A percentile compares a stretch with the other conserved stretches of the same genome.
Conservation (phyloP, 345 rosid species). For the Odontarrhena argentea region DNA sequence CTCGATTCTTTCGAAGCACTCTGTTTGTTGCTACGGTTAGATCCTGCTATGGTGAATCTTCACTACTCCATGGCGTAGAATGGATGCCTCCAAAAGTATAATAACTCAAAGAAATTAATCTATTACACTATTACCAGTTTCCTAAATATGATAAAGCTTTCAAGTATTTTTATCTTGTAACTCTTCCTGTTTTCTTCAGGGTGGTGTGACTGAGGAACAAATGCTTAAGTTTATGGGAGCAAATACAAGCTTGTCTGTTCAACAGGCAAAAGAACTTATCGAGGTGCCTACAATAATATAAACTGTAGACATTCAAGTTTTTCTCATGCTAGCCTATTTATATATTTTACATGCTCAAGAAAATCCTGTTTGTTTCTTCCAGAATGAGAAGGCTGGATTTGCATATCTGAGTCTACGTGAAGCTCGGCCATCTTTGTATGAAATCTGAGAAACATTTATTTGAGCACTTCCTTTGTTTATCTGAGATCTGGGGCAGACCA, state of each 20-base stretch:
- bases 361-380: conserved; percentile 33
- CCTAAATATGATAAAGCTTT: conserved; percentile 9
- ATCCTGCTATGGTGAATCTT: conserved; percentile 92
- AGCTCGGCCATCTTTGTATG: conserved; percentile 90
- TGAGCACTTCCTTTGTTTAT: conserved; percentile 25
- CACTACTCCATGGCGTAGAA: conserved; percentile 94
- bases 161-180: neutral
- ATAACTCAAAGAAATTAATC: conserved; percentile 23
- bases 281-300: conserved; percentile 59
- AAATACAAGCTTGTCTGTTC: conserved; percentile 66
- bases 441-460: conserved; percentile 28
- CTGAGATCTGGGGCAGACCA: neutral
- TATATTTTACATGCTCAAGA: conserved; percentile 5
- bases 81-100: conserved; percentile 98
- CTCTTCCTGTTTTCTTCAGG: conserved; percentile 47
- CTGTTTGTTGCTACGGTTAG: conserved; percentile 92
- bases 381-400: conserved; percentile 90
- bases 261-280: conserved; percentile 79
- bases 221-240: conserved; percentile 98
- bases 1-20: conserved; percentile 84
- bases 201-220: conserved; percentile 94
- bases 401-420: conserved; percentile 90
- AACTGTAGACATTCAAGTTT: neutral
- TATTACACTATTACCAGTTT: neutral
- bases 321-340: neutral